Evolutionary conservation across 2,329 filamentous ascomycete species (phyloP), one percentile per base, ranked within the genome.

Genomic region (Claviceps arundinis): DNA sequence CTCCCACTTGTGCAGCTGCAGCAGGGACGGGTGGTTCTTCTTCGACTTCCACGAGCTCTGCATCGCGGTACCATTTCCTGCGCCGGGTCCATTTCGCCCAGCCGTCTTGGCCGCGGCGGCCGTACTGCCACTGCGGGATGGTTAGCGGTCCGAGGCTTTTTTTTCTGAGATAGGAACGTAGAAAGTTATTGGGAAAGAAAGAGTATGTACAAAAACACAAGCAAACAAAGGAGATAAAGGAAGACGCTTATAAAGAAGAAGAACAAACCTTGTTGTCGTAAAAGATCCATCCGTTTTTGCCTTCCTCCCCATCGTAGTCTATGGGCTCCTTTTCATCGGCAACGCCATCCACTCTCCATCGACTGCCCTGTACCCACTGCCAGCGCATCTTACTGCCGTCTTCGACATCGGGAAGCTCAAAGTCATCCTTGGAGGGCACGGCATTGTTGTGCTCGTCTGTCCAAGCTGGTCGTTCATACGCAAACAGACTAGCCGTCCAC

Each of bases 71-170:
- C 93, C 93, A 98, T 69, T 97, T 96, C 56, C 93, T 75, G 22
- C 93, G 81, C 14, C 93, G 81, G 0, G 93, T 98, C 76, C 95
- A 98, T 52, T 89, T 82, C 42, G 87, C 87, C 93, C 93, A 98
- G 50, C 90, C 88, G 61, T 98, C 93, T 64, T 80, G 77, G 3
- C 87, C 88, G 54, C 89, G 80, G 16, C 87, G 84, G 17, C 90
- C 90, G 59, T 88, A 85, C 65, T 89, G 84, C 93, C 93, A 98
- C 85, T 94, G 3, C 3, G 45, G 13, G 24, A 41, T 16, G 57
- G 62, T 50, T 58, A 37, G 45, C 30, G 9, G 45, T 7, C 9
- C 30, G 11, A 11, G 9, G 4, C 30, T 34, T 11, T 3, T 4
- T 34, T 34, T 4, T 11, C 30, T 11, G 30, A 11, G 3, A 34